Evolutionary conservation across 345 rosid species (phyloP).

Genomic region (Barbarea vulgaris): DNA sequence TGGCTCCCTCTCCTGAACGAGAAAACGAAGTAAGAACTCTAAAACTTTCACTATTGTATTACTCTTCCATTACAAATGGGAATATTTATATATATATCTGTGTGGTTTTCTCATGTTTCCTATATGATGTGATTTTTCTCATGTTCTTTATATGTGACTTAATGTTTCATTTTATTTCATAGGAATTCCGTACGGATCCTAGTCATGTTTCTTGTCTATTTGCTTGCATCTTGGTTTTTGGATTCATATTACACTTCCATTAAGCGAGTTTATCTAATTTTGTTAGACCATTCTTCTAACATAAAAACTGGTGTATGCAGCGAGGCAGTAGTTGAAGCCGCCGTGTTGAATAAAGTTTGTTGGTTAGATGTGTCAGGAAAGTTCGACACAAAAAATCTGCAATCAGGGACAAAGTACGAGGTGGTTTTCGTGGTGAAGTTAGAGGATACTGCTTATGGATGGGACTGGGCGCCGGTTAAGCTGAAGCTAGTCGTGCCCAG

Average conservation of each 20-base stretch:
- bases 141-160: neutral
- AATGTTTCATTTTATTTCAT: neutral
- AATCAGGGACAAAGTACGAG: no score
- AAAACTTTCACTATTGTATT: neutral
- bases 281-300: neutral
- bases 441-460: no score
- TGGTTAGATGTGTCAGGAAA: constrained; percentile 53
- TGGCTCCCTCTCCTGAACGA: constrained; percentile 44
- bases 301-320: neutral
- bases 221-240: no score
- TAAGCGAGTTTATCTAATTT: no score
- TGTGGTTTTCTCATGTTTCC: neutral
- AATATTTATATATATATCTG: no score
- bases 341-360: constrained; percentile 45
- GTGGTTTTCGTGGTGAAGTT: no score
- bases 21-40: constrained; percentile 27
- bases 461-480: no score
- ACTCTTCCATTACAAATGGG: no score
- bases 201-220: no score
- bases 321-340: constrained; percentile 37
- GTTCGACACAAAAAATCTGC: constrained; percentile 45
- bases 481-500: no score
- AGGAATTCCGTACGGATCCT: no score
- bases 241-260: no score
- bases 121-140: neutral